Evolutionary conservation across 495 filamentous ascomycete genomes (phyloP).

Genomic region (Parachaetomium inaequale): DNA sequence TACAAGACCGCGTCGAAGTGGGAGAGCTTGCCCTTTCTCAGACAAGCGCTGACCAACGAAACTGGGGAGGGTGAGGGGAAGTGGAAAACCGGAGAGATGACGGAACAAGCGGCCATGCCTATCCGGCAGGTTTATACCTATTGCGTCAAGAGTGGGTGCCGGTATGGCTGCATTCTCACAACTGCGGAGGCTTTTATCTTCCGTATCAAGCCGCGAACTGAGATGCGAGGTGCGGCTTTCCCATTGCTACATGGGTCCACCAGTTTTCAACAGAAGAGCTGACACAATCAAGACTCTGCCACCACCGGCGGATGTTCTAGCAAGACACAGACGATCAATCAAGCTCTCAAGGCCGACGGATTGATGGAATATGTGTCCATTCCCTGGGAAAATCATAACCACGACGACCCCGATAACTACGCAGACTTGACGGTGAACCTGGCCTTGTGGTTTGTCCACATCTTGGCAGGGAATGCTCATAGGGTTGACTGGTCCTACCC

Average conservation of each 20-base stretch:
- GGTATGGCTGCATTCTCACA: not conserved
- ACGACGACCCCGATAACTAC: not conserved
- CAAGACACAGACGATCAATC: not conserved
- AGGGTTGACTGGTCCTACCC: not conserved
- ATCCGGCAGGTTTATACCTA: conserved; percentile 1
- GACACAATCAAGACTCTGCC: no score
- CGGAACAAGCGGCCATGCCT: not conserved
- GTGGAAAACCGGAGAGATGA: not conserved
- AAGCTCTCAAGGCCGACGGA: not conserved
- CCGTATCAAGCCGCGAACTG: not conserved
- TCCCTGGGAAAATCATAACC: not conserved
- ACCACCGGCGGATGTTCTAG: no score
- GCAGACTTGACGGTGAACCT: not conserved
- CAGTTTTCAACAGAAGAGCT: not conserved
- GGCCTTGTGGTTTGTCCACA: conserved; percentile 1
- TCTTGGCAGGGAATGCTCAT: not conserved
- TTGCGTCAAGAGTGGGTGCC: not conserved
- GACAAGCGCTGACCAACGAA: not conserved
- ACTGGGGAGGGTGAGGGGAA: no score
- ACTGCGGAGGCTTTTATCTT: not conserved
- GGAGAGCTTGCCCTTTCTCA: not conserved
- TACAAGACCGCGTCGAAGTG: not conserved
- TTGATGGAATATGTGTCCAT: conserved; percentile 1
- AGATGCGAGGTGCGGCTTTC: not conserved
- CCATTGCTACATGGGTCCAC: not conserved